phyloP scores from a whole-genome alignment of 495 filamentous ascomycete species.

The Neurospora intermedia region DNA sequence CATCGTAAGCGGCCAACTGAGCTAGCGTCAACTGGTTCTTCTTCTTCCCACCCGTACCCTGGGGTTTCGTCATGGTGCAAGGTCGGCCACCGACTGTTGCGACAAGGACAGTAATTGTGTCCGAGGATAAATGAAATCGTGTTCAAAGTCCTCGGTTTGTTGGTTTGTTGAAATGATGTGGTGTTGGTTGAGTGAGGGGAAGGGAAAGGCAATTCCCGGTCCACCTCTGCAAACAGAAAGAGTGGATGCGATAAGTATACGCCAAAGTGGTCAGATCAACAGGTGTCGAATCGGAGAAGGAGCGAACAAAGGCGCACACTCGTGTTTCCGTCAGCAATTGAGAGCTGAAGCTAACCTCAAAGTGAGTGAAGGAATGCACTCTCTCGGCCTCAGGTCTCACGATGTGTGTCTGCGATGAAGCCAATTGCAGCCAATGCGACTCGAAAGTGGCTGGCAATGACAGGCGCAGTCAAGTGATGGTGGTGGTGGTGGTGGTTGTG shows the following conservation, averaged over 20 bases:
- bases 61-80: constrained; percentile 12
- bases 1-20: constrained; percentile 87
- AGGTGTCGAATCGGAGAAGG: neutral
- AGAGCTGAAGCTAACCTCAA: neutral
- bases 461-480: neutral
- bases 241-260: neutral
- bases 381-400: neutral
- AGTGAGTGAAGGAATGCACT: neutral
- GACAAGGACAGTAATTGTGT: neutral
- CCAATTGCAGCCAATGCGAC: neutral
- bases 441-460: neutral
- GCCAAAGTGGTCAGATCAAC: neutral
- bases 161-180: neutral
- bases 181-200: neutral
- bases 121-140: no score
- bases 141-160: no score
- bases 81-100: neutral
- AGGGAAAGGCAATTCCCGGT: neutral
- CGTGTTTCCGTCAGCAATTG: neutral
- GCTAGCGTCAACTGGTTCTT: constrained; percentile 69
- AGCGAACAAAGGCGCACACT: neutral
- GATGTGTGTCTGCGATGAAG: neutral
- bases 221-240: neutral
- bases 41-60: constrained; percentile 19
- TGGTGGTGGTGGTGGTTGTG: neutral